A percentile compares a stretch with the other conserved stretches of the same genome.
phyloP scores from a whole-genome alignment of 2,329 filamentous ascomycete species.

The Monosporascus sp. region DNA sequence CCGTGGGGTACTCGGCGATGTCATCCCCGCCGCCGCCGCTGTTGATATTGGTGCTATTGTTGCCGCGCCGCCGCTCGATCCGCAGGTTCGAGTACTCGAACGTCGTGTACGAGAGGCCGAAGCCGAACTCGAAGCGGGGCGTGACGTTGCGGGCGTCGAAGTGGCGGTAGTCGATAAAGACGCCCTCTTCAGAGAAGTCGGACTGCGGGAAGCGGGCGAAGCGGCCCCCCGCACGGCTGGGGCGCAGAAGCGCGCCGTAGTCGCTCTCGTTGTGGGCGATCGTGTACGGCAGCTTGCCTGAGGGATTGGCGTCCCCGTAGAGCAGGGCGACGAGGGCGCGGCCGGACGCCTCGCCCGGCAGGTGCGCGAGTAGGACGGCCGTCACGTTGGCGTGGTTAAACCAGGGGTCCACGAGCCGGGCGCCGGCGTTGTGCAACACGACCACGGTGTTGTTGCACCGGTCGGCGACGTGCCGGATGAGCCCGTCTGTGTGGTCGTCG shows the following conservation, averaged over 20 bases:
- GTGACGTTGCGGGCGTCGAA: slow-evolving; percentile 44
- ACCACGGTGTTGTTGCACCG: slow-evolving; percentile 60
- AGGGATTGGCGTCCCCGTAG: slow-evolving; percentile 52
- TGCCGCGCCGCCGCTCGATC: slow-evolving; percentile 25
- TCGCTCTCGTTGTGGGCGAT: slow-evolving; percentile 52
- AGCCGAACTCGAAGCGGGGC: slow-evolving; percentile 52
- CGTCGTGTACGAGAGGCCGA: slow-evolving; percentile 50
- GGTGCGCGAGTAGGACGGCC: slow-evolving; percentile 57
- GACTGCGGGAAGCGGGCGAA: slow-evolving; percentile 48
- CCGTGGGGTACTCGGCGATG: slow-evolving; percentile 32
- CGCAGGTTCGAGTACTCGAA: slow-evolving; percentile 43
- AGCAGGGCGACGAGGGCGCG: slow-evolving; percentile 49
- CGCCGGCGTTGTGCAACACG: slow-evolving; percentile 59
- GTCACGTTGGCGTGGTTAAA: slow-evolving; percentile 60
- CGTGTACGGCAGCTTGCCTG: slow-evolving; percentile 57
- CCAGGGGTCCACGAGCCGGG: slow-evolving; percentile 55
- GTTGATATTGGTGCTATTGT: slow-evolving; percentile 30
- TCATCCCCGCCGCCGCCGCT: slow-evolving; percentile 32
- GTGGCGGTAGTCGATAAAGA: slow-evolving; percentile 50
- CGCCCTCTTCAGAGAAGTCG: slow-evolving; percentile 43
- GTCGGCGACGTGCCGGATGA: slow-evolving; percentile 53
- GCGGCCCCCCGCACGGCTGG: slow-evolving; percentile 39
- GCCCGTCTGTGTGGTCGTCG: slow-evolving; percentile 59
- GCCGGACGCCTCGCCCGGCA: slow-evolving; percentile 61
- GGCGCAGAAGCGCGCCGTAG: slow-evolving; percentile 42